Conservation (phyloP, 2,329 filamentous ascomycete genomes). For the Hawksworthiomyces lignivorus region DNA sequence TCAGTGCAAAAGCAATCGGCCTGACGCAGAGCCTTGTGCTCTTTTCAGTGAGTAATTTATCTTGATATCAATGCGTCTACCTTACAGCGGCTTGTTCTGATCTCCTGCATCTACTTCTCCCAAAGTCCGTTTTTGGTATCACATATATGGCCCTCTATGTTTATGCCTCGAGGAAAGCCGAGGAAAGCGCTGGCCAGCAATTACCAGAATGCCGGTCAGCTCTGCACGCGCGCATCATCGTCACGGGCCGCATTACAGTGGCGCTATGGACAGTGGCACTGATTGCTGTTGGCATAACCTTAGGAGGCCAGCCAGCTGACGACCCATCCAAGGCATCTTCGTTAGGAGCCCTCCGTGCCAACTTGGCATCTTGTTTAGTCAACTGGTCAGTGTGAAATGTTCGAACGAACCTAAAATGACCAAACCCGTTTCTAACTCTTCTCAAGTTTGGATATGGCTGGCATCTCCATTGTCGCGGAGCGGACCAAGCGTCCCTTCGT, state of each 20-base stretch:
- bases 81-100: too few species aligned
- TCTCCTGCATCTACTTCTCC: too few species aligned
- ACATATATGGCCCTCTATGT: conserved; percentile 25
- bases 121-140: conserved; percentile 21
- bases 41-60: conserved; percentile 10
- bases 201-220: conserved; percentile 20
- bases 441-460: conserved; percentile 8
- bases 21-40: conserved; percentile 19
- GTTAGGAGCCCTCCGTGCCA: conserved; percentile 2
- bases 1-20: conserved; percentile 14
- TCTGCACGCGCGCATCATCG: conserved; percentile 23
- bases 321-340: not conserved
- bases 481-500: conserved; percentile 14
- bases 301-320: conserved; percentile 4
- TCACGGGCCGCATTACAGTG: conserved; percentile 21
- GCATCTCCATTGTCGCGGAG: conserved; percentile 11
- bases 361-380: conserved; percentile 10
- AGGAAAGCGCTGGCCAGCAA: conserved; percentile 16
- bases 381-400: conserved; percentile 8
- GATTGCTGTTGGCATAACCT: conserved; percentile 20
- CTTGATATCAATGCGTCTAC: too few species aligned
- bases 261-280: conserved; percentile 22
- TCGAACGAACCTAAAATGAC: not conserved
- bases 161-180: conserved; percentile 19
- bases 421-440: too few species aligned